Base-by-base conservation (phyloP, 306 rosid species). In the Vachellia pachyceras region DNA sequence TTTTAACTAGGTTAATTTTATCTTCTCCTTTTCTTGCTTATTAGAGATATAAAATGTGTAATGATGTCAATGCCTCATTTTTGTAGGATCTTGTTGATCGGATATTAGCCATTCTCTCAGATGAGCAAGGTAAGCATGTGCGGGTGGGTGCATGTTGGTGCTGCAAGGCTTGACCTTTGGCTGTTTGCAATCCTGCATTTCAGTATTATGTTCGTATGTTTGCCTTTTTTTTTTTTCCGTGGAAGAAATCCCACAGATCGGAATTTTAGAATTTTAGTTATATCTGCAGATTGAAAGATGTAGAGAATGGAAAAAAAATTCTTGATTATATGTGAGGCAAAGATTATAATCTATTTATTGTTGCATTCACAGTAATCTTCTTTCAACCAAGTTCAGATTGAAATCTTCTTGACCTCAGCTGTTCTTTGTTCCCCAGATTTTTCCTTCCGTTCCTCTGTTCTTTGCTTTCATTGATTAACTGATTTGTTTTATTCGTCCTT, bases 81-180 rank as follows among this genome's bases (percentile, higher is more conserved):
- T 25, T 86, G 88, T 81, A 95, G 99, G 99, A 93, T 87, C 98
- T 95, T 77, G 90, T 89, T 82, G 93, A 93, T 46, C 90, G 98
- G 80, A 92, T 95, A 83, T 85, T 93, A 64, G 76, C 88, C 77
- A 72, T 93, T 83, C 81, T 95, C 83, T 86, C 97, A 55, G 97
- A 95, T 63, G 98, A 90, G 8, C 94, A 90, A 89, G 97, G 99
- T 93, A 88, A 41, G 78, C 18, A n/a, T n/a, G n/a, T n/a, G n/a
- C n/a, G n/a, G n/a, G n/a, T n/a, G n/a, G n/a, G n/a, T n/a, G n/a
- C n/a, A 11, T 73, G 44, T 40, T 75, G 25, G n/a, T 22, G 39
- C 22, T 5, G 29, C 36, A 7, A 35, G 82, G n/a, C 44, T 72
- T 47, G 29, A 69, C 22, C 69, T 49, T 73, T 61, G 64, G 45